Evolutionary conservation across 768 basidiomycete genomes (phyloP), one percentile per base, ranked within the genome.

Genomic region (Coprinopsis sp.): DNA sequence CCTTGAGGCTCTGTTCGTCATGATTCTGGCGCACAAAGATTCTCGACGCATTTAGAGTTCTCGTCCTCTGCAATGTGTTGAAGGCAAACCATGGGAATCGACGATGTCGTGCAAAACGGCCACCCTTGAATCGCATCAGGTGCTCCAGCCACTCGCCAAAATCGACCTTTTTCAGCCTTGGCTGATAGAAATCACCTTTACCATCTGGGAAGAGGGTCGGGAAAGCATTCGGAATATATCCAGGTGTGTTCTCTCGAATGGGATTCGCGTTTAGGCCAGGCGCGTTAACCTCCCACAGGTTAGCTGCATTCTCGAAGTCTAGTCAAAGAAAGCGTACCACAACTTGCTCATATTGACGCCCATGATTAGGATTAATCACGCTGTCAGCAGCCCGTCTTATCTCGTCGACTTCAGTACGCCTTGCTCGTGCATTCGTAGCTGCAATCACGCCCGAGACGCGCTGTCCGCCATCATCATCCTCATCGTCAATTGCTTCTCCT

Each of bases 201-300:
- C 58, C 58, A 44, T 41, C 47, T 12, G 55, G 54, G 43, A 60
- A 62, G 10, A 62, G 41, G 16, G 59, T 53, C 3, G 61, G 59
- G 37, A 62, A 62, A 2, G 57, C 58, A 42, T 51, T 41, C 6
- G 54, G 57, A n/a, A 54, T 54, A 31, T 54, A 50, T 2, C 44
- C 46, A 0, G 33, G 12, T 29, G 50, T 37, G 36, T n/a, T 37
- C 24, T 58, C 51, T 19, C 31, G 49, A 10, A 56, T 31, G 10
- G 55, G 53, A 3, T 53, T 56, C 0, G 43, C 50, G 16, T 39
- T 30, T 11, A 54, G 45, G 24, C 16, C 2, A 16, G 54, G 55
- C 31, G 55, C 41, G 3, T 38, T 50, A 3, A 58, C 23, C 22
- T 51, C 49, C 8, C 51, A 21, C 6, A 48, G n/a, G 18, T 18